Conservation (phyloP, 2,329 filamentous ascomycete species). For the Camillea tinctor region DNA sequence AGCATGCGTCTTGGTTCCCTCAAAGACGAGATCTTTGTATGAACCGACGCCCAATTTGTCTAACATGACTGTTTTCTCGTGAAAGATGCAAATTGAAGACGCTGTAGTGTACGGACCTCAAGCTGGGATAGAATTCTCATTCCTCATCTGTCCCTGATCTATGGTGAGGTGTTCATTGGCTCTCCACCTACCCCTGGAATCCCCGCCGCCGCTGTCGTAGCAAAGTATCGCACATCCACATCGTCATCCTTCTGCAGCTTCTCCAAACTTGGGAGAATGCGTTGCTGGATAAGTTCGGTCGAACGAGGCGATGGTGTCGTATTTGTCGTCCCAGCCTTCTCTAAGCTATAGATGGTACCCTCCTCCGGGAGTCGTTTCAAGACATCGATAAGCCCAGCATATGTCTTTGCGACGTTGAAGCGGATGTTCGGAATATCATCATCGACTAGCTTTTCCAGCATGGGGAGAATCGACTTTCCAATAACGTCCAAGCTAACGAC, state of each 20-base stretch:
- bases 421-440: conserved; percentile 99
- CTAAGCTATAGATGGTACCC: conserved; percentile 79
- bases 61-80: conserved; percentile 19
- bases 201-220: conserved; percentile 76
- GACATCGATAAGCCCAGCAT: conserved; percentile 84
- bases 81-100: conserved; percentile 23
- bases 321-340: conserved; percentile 67
- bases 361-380: conserved; percentile 86
- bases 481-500: conserved; percentile 94
- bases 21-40: conserved; percentile 17
- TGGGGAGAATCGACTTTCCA: conserved; percentile 87
- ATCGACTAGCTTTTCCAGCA: conserved; percentile 88
- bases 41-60: conserved; percentile 20
- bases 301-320: conserved; percentile 67
- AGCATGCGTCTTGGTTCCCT: conserved; percentile 8
- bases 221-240: conserved; percentile 97
- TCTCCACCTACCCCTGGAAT: conserved; percentile 53
- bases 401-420: conserved; percentile 99
- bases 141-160: conserved; percentile 44
- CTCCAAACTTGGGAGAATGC: conserved; percentile 84
- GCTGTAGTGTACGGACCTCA: conserved; percentile 23
- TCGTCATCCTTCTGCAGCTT: conserved; percentile 97
- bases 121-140: conserved; percentile 24
- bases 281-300: conserved; percentile 78
- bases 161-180: conserved; percentile 66